Base-by-base conservation (phyloP, 2,329 filamentous ascomycete species). In the Trichophyton schoenleinii region DNA sequence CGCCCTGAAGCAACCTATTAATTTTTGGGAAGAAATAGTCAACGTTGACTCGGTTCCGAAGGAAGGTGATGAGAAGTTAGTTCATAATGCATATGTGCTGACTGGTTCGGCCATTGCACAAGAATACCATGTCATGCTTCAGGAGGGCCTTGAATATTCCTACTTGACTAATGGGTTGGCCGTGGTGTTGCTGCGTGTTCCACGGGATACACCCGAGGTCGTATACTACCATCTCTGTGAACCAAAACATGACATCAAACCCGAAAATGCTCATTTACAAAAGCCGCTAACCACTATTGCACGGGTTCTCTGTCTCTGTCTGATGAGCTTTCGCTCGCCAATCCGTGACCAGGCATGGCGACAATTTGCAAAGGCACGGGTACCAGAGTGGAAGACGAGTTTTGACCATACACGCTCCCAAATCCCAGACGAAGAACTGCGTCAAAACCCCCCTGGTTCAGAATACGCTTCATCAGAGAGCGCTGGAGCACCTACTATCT, bases 61-160 rank as follows among this genome's bases (percentile, higher is more conserved):
- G 4, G 61, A 64, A 3, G 15, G n/a, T 13, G 34, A 42, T 3
- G 62, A 63, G 58, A 68, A 67, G 61, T 62, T 66, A 36, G 65
- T n/a, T 36, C 67, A 69, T 46, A 67, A 70, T 63, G 67, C 69
- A 13, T 62, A 59, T 52, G 60, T 58, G 15, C 61, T 70, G 4
- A 57, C 61, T 2, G 61, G 63, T 0, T 68, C 68, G 1, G 67
- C 65, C 8, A 5, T 70, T 2, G 65, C 64, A 4, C 66, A 71
- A 49, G 64, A 68, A 62, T 73, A 65, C 57, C 65, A 71, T 64
- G 64, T 70, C 2, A 72, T 71, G 65, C 67, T 71, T 44, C 46
- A 68, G 59, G 65, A 70, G 60, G 67, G 69, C 1, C 64, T 70
- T 11, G 66, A 67, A 57, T 68, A 68, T 57, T 69, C 68, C 15